Conservation (phyloP, 2,329 filamentous ascomycete species). For the Trichoderma sp. region DNA sequence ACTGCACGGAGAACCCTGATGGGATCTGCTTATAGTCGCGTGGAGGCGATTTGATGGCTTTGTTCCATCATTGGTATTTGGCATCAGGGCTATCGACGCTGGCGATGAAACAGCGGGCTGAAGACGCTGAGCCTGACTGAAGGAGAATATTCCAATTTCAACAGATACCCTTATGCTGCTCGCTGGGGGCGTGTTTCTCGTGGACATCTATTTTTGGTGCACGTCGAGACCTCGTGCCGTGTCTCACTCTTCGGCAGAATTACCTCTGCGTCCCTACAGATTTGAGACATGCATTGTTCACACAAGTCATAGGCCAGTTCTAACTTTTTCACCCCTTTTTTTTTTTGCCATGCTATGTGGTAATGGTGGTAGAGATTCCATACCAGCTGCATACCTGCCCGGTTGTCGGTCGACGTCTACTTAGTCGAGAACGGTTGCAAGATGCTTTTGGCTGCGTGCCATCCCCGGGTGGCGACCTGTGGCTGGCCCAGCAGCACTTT, state of each 20-base stretch:
- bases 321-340: not conserved
- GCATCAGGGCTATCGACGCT: not conserved
- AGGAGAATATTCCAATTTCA: not conserved
- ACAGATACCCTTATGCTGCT: not conserved
- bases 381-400: conserved; percentile 4
- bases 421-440: not conserved
- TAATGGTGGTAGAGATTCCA: not conserved
- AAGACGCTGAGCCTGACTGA: not conserved
- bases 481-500: not conserved
- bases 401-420: not conserved
- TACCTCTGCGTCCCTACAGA: not conserved
- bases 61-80: not conserved
- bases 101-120: not conserved
- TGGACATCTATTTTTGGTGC: conserved; percentile 4
- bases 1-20: not conserved
- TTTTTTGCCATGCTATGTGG: not conserved
- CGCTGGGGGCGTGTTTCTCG: not conserved
- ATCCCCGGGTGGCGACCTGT: conserved; percentile 19
- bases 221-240: not conserved
- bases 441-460: conserved; percentile 11
- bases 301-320: not conserved
- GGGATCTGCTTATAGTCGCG: not conserved
- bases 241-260: conserved; percentile 11
- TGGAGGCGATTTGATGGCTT: not conserved
- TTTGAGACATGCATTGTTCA: conserved; percentile 27